phyloP scores from a whole-genome alignment of 331 rosid genomes.

The Acacia concinna region DNA sequence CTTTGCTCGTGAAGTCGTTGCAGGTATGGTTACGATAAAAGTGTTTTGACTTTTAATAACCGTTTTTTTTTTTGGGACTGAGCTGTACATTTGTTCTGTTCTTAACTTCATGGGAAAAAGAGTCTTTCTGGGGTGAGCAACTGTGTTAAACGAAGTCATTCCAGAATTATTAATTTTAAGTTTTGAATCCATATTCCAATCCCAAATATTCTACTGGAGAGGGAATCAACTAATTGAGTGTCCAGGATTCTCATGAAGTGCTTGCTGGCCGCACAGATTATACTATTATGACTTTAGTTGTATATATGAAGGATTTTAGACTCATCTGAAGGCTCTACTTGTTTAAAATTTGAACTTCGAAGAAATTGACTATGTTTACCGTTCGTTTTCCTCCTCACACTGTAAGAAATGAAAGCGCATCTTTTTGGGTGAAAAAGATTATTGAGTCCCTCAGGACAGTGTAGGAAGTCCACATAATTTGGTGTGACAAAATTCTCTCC shows the following conservation, averaged over 20 bases:
- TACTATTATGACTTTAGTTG: neutral
- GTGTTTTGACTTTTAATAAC: neutral
- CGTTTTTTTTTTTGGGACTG: neutral
- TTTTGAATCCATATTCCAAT: neutral
- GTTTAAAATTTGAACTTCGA: constrained; percentile 18
- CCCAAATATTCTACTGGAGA: neutral
- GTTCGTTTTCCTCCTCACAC: neutral
- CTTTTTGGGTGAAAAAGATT: constrained; percentile 7
- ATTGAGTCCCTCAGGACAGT: constrained; percentile 12
- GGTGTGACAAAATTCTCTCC: neutral
- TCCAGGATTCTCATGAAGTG: constrained; percentile 22
- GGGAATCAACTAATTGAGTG: neutral
- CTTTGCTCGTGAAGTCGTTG: constrained; percentile 92
- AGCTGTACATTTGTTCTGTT: neutral
- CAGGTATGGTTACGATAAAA: constrained; percentile 42
- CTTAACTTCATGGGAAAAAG: constrained; percentile 1
- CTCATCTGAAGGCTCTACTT: neutral
- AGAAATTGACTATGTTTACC: neutral
- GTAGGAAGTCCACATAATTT: constrained; percentile 12
- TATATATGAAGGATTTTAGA: neutral
- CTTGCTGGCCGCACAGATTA: neutral
- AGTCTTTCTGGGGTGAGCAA: neutral
- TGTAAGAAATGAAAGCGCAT: neutral
- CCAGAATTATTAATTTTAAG: neutral
- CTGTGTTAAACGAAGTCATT: constrained; percentile 18